Evolutionary conservation across 495 filamentous ascomycete genomes (phyloP).

Genomic region (Annulohypoxylon maeteangense): DNA sequence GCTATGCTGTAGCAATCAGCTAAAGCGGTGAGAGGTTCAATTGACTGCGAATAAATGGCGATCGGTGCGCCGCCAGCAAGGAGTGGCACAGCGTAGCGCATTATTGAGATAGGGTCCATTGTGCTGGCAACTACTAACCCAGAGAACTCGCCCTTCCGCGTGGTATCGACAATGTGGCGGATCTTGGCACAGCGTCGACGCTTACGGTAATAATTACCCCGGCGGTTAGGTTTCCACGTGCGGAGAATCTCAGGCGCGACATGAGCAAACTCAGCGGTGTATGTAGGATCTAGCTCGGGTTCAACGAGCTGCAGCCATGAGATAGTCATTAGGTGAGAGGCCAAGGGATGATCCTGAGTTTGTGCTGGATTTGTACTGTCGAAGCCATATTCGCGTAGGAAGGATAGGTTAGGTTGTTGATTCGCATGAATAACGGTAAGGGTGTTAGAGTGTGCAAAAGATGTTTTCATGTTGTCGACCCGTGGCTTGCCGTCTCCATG

Average conservation of each 20-base stretch:
- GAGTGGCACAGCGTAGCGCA: slow-evolving; percentile 78
- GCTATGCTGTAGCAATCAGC: slow-evolving; percentile 83
- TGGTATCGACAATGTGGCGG: slow-evolving; percentile 73
- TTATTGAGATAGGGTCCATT: slow-evolving; percentile 81
- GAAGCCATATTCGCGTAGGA: slow-evolving; percentile 88
- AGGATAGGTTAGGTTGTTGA: slow-evolving; percentile 85
- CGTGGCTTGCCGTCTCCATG: slow-evolving; percentile 43
- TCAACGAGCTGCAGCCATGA: slow-evolving; percentile 90
- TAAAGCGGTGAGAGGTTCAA: slow-evolving; percentile 79
- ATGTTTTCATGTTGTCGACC: slow-evolving; percentile 49
- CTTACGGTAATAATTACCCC: slow-evolving; percentile 86
- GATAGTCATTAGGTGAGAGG: slow-evolving; percentile 80
- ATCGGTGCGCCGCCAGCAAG: slow-evolving; percentile 84
- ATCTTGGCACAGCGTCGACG: slow-evolving; percentile 79
- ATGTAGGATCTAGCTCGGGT: slow-evolving; percentile 76
- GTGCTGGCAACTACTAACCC: slow-evolving; percentile 82
- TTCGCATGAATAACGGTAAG: slow-evolving; percentile 90
- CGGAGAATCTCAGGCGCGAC: slow-evolving; percentile 66
- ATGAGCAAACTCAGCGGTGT: slow-evolving; percentile 66
- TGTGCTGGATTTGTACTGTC: slow-evolving; percentile 73
- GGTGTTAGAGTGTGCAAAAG: slow-evolving; percentile 75
- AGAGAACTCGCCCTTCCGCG: slow-evolving; percentile 79
- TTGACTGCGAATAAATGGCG: slow-evolving; percentile 80
- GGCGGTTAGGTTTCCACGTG: slow-evolving; percentile 77
- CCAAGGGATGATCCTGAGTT: slow-evolving; percentile 73